Evolutionary conservation across 805 yeast species (phyloP), one percentile per base, ranked within the genome.

Genomic region (Jamesozyma lodderae): DNA sequence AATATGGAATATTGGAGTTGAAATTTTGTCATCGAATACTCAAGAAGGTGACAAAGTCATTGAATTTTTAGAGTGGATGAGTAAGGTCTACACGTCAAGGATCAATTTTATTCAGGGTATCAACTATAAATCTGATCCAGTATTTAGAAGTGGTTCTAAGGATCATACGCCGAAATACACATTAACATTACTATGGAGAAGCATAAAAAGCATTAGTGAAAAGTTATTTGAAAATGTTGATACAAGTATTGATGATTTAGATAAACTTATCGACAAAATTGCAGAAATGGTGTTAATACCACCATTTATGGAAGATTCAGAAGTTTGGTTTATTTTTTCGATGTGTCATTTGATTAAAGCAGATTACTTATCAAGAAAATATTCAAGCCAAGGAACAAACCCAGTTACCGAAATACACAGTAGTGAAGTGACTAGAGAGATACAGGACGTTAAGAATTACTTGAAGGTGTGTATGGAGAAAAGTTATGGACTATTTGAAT

Each of bases 1-100:
- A 3, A 51, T 79, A 9, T 81, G 88, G 88, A 72, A 81, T 0
- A 26, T 79, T 1, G 87, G 82, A 0, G 55, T 75, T 4, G 79
- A 75, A 42, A 73, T 80, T 4, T 50, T 80, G 17, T 49, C 51
- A 5, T 30, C 41, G 10, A 38, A 43, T 11, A 38, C 45, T 15
- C 38, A 34, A 13, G 29, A 35, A 11, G 46, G 39, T 20, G 4
- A 26, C n/a, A 31, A 21, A 9, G 37, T 46, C 9, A 21, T 53
- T 10, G 53, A 51, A 14, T 51, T 53, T 41, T 32, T 55, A 31
- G 51, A 49, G 22, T 59, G 59, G 60, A 43, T 59, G 47, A 51
- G 45, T 32, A 48, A 43, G 25, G 53, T 53, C 4, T 54, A 41
- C 35, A 48, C 62, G 1, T 43, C 55, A 8, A 50, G 47, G 35